A percentile compares a stretch with the other conserved stretches of the same genome.
Conservation (phyloP, 2,329 filamentous ascomycete genomes). For the Leptographium wingfieldii region DNA sequence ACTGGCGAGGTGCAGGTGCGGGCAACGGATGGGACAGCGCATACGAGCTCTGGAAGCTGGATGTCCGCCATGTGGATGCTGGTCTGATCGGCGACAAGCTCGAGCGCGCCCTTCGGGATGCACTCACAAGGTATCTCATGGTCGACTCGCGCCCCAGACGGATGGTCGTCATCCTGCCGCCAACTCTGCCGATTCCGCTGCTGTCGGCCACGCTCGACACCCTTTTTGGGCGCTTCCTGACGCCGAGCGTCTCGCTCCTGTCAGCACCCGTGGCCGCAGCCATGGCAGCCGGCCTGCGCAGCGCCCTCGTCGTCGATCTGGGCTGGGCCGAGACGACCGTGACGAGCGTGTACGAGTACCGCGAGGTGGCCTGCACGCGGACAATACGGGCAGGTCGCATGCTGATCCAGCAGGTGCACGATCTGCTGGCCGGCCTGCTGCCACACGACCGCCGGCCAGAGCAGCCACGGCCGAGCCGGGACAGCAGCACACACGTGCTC, state of each 20-base stretch:
- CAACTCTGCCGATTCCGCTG: slow-evolving; percentile 12
- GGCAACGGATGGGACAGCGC: slow-evolving; percentile 48
- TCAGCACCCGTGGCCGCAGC: slow-evolving; percentile 62
- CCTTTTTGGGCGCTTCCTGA: slow-evolving; percentile 69
- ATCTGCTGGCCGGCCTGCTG: slow-evolving; percentile 36
- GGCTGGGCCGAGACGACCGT: slow-evolving; percentile 86
- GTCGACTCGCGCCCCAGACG: slow-evolving; percentile 66
- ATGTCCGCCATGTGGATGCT: slow-evolving; percentile 61
- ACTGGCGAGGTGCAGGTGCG: slow-evolving; percentile 27
- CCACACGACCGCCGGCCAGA: slow-evolving; percentile 4
- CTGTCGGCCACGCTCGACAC: slow-evolving; percentile 55
- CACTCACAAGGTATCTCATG: slow-evolving; percentile 62
- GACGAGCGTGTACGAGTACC: slow-evolving; percentile 81
- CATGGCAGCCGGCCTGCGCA: slow-evolving; percentile 70
- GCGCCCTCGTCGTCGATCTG: slow-evolving; percentile 77
- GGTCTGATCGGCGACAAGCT: slow-evolving; percentile 77
- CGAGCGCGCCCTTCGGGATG: slow-evolving; percentile 68
- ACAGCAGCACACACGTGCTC: slow-evolving; percentile 24
- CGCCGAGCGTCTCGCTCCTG: slow-evolving; percentile 68
- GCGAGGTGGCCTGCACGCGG: slow-evolving; percentile 59
- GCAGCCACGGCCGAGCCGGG: slow-evolving; percentile 13
- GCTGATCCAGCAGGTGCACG: slow-evolving; percentile 57
- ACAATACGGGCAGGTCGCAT: slow-evolving; percentile 63
- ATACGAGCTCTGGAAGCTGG: slow-evolving; percentile 66
- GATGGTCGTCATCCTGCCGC: slow-evolving; percentile 56